These are phyloP conservation scores for Mycena albidolilacea DNA, from an alignment of 768 basidiomycete genomes.

Conservation along the genomic window DNA sequence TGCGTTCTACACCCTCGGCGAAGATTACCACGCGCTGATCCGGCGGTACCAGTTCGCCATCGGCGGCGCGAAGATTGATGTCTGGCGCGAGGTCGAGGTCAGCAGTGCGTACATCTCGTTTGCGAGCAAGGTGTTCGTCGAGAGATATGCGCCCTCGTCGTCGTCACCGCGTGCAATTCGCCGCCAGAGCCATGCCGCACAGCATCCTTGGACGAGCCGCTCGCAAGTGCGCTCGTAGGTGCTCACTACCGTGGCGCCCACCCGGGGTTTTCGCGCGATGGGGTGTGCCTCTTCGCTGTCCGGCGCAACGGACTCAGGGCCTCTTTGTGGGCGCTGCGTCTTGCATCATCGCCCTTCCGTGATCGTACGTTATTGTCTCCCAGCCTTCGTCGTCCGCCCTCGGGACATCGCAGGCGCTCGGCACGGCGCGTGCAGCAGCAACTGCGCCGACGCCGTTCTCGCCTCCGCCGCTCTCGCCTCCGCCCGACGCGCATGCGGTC, in stretches of 20 bases:
- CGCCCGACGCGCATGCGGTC: too few relatives aligned
- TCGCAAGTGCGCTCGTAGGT: slow-evolving; percentile 80
- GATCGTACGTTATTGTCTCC: too few relatives aligned
- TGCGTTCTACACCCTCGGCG: slow-evolving; percentile 80
- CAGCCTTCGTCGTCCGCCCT: too few relatives aligned
- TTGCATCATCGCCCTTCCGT: too few relatives aligned
- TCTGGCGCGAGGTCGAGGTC: slow-evolving; percentile 80
- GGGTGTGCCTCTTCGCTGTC: too few relatives aligned
- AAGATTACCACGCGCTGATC: slow-evolving; percentile 86
- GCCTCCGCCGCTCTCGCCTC: too few relatives aligned
- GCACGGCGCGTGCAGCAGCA: too few relatives aligned
- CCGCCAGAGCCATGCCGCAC: slow-evolving; percentile 49
- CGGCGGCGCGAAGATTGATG: slow-evolving; percentile 72
- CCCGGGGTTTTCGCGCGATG: too few relatives aligned
- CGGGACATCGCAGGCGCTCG: too few relatives aligned
- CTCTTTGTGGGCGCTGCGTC: too few relatives aligned
- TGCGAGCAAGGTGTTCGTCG: slow-evolving; percentile 63
- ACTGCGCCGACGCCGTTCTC: too few relatives aligned
- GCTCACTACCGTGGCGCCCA: slow-evolving; percentile 62
- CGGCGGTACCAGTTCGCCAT: slow-evolving; percentile 75
- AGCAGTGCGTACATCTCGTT: slow-evolving; percentile 63
- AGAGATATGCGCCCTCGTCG: slow-evolving; percentile 52
- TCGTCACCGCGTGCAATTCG: slow-evolving; percentile 58
- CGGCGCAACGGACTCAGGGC: too few relatives aligned
- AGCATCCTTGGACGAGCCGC: slow-evolving; percentile 83